These are phyloP conservation scores for Diatrype stigma DNA, from an alignment of 2,329 filamentous ascomycete species.

Conservation along the genomic window DNA sequence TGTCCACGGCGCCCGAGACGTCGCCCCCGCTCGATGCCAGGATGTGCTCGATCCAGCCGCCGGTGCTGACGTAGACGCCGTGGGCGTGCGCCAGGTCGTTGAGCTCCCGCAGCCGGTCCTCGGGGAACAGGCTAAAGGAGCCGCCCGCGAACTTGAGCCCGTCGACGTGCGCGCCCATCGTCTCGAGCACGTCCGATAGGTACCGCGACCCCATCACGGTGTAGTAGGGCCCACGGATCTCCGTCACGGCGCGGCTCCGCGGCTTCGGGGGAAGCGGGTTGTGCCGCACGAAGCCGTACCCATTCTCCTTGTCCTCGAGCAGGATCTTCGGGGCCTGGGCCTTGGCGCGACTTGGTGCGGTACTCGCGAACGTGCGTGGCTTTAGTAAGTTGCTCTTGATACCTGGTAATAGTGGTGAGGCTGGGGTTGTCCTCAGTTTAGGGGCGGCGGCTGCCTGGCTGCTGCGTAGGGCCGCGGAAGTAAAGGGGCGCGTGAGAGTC, in stretches of 20 bases:
- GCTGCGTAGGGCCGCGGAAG: background rate
- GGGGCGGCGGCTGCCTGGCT: background rate
- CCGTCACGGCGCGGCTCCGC: constrained; percentile 44
- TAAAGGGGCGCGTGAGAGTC: background rate
- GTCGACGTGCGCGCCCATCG: constrained; percentile 52
- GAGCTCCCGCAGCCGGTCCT: constrained; percentile 40
- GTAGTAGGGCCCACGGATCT: constrained; percentile 54
- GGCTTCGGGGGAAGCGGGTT: constrained; percentile 46
- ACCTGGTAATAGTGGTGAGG: no score
- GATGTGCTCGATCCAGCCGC: constrained; percentile 51
- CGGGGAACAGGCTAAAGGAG: constrained; percentile 47
- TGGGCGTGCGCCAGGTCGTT: constrained; percentile 45
- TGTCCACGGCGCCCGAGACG: constrained; percentile 40
- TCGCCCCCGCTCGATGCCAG: constrained; percentile 36
- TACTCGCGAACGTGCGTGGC: background rate
- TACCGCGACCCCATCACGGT: constrained; percentile 50
- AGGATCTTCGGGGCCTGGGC: constrained; percentile 22
- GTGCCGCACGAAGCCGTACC: constrained; percentile 46
- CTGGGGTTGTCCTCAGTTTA: background rate
- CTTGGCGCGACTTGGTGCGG: background rate
- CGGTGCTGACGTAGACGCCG: constrained; percentile 50
- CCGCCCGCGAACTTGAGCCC: constrained; percentile 53
- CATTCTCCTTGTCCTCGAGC: constrained; percentile 42
- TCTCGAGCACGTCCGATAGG: constrained; percentile 48
- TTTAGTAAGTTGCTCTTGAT: background rate